Evolutionary conservation across 306 rosid genomes (phyloP).

Genomic region (Rosa multiflora): DNA sequence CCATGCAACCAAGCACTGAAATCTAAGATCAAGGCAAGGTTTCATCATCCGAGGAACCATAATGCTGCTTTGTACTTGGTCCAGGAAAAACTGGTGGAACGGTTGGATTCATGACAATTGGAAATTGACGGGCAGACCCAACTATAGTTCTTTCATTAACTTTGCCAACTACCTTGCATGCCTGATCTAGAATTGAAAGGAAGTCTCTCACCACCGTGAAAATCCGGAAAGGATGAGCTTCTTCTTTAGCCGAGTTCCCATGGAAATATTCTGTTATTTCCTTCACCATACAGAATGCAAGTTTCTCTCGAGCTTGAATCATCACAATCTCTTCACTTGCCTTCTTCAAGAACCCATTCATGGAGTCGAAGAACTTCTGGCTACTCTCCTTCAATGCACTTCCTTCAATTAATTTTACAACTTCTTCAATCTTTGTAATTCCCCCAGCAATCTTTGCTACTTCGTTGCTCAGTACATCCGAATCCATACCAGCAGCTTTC

Average conservation of each 20-base stretch:
- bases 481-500: slow-evolving; percentile 87
- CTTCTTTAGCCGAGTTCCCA: slow-evolving; percentile 84
- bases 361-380: slow-evolving; percentile 55
- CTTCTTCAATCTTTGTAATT: slow-evolving; percentile 50
- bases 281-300: slow-evolving; percentile 58
- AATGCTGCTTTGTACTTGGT: slow-evolving; percentile 40
- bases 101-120: slow-evolving; percentile 34
- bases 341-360: slow-evolving; percentile 62
- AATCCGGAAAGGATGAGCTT: slow-evolving; percentile 79
- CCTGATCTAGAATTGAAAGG: slow-evolving; percentile 67
- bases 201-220: slow-evolving; percentile 83
- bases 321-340: slow-evolving; percentile 62
- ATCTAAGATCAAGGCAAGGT: slow-evolving; percentile 29
- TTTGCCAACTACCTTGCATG: slow-evolving; percentile 83
- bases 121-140: slow-evolving; percentile 52
- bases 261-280: slow-evolving; percentile 84
- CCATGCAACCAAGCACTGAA: slow-evolving; percentile 17
- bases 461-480: slow-evolving; percentile 60
- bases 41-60: slow-evolving; percentile 53
- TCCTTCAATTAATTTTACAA: slow-evolving; percentile 55
- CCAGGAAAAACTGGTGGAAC: slow-evolving; percentile 46
- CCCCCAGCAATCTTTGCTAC: slow-evolving; percentile 73
- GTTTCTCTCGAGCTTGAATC: slow-evolving; percentile 57
- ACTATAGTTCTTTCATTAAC: slow-evolving; percentile 72
- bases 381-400: slow-evolving; percentile 47